A percentile compares a stretch with the other conserved stretches of the same genome.
These are phyloP conservation scores for Didymella exigua DNA, from an alignment of 2,329 filamentous ascomycete genomes.

Conservation along the genomic window DNA sequence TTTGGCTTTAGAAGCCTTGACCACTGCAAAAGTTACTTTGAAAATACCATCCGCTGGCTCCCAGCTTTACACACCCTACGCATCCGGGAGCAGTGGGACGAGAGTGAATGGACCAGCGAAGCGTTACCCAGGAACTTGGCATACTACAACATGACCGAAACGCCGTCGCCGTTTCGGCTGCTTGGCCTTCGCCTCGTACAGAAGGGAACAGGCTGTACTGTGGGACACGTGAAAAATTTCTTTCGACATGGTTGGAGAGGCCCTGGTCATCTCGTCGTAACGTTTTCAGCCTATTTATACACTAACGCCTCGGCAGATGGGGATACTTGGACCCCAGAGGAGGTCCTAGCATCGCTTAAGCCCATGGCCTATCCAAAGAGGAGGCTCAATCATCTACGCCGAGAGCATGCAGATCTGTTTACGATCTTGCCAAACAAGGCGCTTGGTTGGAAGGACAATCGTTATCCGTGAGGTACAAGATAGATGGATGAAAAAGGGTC, in stretches of 20 bases:
- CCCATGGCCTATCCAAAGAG: neutral
- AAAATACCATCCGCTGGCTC: neutral
- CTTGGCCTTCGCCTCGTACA: too few species aligned
- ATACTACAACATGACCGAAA: too few species aligned
- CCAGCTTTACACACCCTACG: neutral
- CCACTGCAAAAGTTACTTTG: neutral
- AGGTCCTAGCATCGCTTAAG: neutral
- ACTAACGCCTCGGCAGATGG: neutral
- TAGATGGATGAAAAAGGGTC: too few species aligned
- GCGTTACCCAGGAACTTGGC: too few species aligned
- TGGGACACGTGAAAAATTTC: too few species aligned
- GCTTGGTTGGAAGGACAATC: neutral
- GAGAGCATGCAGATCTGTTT: neutral
- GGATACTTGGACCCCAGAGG: neutral
- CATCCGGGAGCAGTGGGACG: too few species aligned
- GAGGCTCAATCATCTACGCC: neutral
- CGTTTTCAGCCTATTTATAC: neutral
- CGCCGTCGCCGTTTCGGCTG: too few species aligned
- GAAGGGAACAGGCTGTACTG: too few species aligned
- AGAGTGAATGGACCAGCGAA: too few species aligned
- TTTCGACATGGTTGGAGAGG: too few species aligned
- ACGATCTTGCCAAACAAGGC: neutral
- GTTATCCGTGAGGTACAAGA: neutral
- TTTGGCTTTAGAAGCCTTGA: too few species aligned
- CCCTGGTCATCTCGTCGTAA: too few species aligned